Percentiles rank a stretch among this genome's conserved stretches.
These are phyloP conservation scores for Claviceps cyperi DNA, from an alignment of 2,329 filamentous ascomycete species.

Conservation along the genomic window DNA sequence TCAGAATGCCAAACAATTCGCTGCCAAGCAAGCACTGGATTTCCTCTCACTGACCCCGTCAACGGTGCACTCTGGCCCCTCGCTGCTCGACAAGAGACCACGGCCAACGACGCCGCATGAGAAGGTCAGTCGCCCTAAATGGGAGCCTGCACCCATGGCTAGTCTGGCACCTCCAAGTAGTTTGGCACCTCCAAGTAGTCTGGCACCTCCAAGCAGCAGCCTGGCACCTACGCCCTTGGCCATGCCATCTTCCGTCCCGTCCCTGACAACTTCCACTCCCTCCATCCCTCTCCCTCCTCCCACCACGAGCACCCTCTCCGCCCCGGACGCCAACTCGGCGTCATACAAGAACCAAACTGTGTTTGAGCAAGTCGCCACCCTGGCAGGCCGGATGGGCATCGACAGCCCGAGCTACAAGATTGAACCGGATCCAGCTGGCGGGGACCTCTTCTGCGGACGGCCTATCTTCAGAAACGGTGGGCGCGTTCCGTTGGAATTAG, in stretches of 20 bases:
- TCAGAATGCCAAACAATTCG: conserved; percentile 35
- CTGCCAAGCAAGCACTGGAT: conserved; percentile 31
- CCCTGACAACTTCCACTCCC: neutral
- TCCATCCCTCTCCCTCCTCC: neutral
- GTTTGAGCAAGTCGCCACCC: conserved; percentile 15
- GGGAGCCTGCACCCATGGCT: neutral
- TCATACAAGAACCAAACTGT: conserved; percentile 2
- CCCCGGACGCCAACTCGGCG: neutral
- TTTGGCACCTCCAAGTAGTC: too few relatives aligned
- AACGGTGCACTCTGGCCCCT: neutral
- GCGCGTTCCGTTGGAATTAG: conserved; percentile 18
- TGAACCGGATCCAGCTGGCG: conserved; percentile 7
- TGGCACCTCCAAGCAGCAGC: too few relatives aligned
- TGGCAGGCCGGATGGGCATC: conserved; percentile 21
- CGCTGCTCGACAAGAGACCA: neutral
- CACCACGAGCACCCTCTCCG: neutral
- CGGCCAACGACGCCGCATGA: neutral
- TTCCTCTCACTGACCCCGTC: conserved; percentile 19
- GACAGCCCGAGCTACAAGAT: conserved; percentile 21
- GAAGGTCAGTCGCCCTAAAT: neutral
- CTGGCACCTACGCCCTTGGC: neutral
- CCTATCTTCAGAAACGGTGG: conserved; percentile 19
- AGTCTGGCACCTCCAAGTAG: neutral
- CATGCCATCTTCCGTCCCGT: neutral
- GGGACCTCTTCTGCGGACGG: conserved; percentile 22